Evolutionary conservation across 768 basidiomycete genomes (phyloP).

Genomic region (Xerocomellus intermedius): DNA sequence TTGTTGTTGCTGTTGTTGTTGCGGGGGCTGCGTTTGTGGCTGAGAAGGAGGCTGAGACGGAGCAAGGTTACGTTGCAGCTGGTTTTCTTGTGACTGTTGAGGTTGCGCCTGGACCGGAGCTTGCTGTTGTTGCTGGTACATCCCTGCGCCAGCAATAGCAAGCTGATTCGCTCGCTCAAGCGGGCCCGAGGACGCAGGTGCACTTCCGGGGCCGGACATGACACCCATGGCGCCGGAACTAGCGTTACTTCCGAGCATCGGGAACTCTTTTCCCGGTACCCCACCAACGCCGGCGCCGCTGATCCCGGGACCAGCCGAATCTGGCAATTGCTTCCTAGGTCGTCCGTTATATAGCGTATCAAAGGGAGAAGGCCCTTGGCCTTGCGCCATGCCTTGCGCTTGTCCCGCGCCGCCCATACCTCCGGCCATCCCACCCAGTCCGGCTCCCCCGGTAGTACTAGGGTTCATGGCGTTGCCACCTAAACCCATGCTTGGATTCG

Average conservation of each 20-base stretch:
- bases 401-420: slow-evolving; percentile 16
- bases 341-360: slow-evolving; percentile 78
- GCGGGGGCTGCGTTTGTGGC: slow-evolving; percentile 15
- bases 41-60: slow-evolving; percentile 37
- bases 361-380: slow-evolving; percentile 46
- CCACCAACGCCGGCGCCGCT: slow-evolving; percentile 44
- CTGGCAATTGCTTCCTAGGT: slow-evolving; percentile 77
- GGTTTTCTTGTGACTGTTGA: slow-evolving; percentile 32
- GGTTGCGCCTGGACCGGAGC: slow-evolving; percentile 24
- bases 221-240: slow-evolving; percentile 36
- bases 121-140: slow-evolving; percentile 41
- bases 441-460: slow-evolving; percentile 10
- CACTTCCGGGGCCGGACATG: slow-evolving; percentile 51
- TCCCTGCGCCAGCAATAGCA: slow-evolving; percentile 29
- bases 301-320: slow-evolving; percentile 39
- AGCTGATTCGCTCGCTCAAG: slow-evolving; percentile 54
- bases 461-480: slow-evolving; percentile 22
- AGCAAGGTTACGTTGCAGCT: slow-evolving; percentile 20
- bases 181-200: slow-evolving; percentile 46
- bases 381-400: slow-evolving; percentile 18
- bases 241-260: slow-evolving; percentile 51
- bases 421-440: slow-evolving; percentile 10
- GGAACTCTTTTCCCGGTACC: slow-evolving; percentile 56
- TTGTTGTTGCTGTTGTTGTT: slow-evolving; percentile 21
- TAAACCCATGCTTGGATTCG: slow-evolving; percentile 31